A percentile compares a stretch with the other conserved stretches of the same genome.
These are phyloP conservation scores for Pistacia atlantica DNA, from an alignment of 345 rosid species.

Conservation along the genomic window DNA sequence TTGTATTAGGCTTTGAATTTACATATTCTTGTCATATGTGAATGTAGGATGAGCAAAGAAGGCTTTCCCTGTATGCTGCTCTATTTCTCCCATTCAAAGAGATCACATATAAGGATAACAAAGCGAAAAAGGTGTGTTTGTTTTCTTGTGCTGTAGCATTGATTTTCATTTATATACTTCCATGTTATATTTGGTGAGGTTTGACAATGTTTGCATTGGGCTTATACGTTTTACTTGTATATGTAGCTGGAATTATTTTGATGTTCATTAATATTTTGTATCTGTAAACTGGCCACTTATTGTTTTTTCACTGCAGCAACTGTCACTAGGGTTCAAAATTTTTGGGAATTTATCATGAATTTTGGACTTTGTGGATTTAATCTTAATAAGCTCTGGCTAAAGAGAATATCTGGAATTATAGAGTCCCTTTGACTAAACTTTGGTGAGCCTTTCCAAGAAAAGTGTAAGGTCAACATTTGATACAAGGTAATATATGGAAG, in stretches of 20 bases:
- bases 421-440: too few relatives aligned
- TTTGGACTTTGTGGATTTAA: not conserved
- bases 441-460: too few relatives aligned
- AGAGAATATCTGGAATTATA: not conserved
- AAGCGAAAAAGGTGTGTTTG: too few relatives aligned
- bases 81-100: too few relatives aligned
- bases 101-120: too few relatives aligned
- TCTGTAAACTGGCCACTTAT: not conserved
- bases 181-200: too few relatives aligned
- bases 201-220: not conserved
- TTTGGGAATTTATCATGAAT: not conserved
- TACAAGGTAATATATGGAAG: too few relatives aligned
- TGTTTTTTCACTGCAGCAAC: not conserved
- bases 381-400: not conserved
- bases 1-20: conserved; percentile 12
- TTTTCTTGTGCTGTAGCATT: too few relatives aligned
- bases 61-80: too few relatives aligned
- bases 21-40: not conserved
- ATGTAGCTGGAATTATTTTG: not conserved
- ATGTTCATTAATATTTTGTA: not conserved
- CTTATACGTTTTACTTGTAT: not conserved
- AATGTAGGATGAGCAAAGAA: too few relatives aligned
- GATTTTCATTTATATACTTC: too few relatives aligned
- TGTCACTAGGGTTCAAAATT: not conserved
- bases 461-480: too few relatives aligned